These are phyloP conservation scores for Phytophthora sojae DNA, from an alignment of 352 stramenopile species.

Conservation along the genomic window DNA sequence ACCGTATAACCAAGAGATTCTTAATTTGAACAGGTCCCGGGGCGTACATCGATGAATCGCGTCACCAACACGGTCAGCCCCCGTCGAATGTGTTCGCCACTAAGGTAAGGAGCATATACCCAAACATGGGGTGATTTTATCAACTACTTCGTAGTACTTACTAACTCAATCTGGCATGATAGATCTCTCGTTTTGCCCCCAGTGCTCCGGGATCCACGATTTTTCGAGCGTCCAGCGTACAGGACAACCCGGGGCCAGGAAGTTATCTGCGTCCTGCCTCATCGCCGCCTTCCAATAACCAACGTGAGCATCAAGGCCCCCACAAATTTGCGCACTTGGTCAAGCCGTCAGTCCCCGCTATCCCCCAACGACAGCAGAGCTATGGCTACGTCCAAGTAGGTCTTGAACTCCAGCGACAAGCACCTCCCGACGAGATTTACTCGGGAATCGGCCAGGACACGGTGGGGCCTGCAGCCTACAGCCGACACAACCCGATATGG, in stretches of 20 bases:
- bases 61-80: slow-evolving; percentile 15
- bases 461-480: slow-evolving; percentile 76
- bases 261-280: slow-evolving; percentile 47
- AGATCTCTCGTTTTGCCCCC: slow-evolving; percentile 80
- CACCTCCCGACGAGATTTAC: slow-evolving; percentile 60
- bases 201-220: slow-evolving; percentile 76
- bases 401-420: slow-evolving; percentile 50
- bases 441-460: slow-evolving; percentile 78
- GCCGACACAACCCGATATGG: slow-evolving; percentile 57
- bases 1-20: background rate
- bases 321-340: slow-evolving; percentile 54
- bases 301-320: slow-evolving; percentile 32
- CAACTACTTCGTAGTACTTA: background rate
- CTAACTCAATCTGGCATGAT: background rate
- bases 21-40: slow-evolving; percentile 47
- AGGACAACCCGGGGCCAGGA: slow-evolving; percentile 78
- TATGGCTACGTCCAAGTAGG: slow-evolving; percentile 74
- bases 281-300: slow-evolving; percentile 36
- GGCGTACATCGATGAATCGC: slow-evolving; percentile 49
- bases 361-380: slow-evolving; percentile 77
- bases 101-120: slow-evolving; percentile 42
- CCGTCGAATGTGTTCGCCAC: slow-evolving; percentile 76
- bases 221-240: slow-evolving; percentile 68
- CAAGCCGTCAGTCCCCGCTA: slow-evolving; percentile 70
- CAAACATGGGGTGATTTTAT: background rate